Evolutionary conservation across 2,329 filamentous ascomycete species (phyloP).

Genomic region (Thyridium curvatum): DNA sequence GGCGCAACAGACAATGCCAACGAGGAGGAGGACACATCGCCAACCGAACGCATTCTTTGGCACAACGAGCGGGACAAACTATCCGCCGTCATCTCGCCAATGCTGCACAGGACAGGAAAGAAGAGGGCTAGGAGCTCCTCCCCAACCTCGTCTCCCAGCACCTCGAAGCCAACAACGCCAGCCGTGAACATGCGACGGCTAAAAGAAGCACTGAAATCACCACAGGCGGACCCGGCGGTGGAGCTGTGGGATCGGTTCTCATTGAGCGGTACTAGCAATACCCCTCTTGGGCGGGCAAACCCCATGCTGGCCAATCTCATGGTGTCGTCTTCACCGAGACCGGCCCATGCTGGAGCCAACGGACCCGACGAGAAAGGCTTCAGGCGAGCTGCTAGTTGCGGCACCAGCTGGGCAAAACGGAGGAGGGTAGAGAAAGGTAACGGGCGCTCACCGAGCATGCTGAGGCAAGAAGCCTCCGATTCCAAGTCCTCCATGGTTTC

Average conservation of each 20-base stretch:
- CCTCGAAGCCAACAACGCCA: slow-evolving; percentile 34
- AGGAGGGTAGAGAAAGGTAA: slow-evolving; percentile 50
- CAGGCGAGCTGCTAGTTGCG: slow-evolving; percentile 62
- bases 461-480: slow-evolving; percentile 24
- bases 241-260: slow-evolving; percentile 76
- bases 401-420: slow-evolving; percentile 65
- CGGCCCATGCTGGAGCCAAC: slow-evolving; percentile 30
- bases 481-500: slow-evolving; percentile 54
- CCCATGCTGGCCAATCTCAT: slow-evolving; percentile 59
- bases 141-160: slow-evolving; percentile 60
- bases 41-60: slow-evolving; percentile 58
- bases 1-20: slow-evolving; percentile 28
- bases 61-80: slow-evolving; percentile 39
- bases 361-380: slow-evolving; percentile 39
- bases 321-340: slow-evolving; percentile 64
- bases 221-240: slow-evolving; percentile 64
- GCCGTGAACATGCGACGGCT: slow-evolving; percentile 53
- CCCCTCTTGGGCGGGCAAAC: slow-evolving; percentile 40
- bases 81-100: slow-evolving; percentile 37
- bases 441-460: slow-evolving; percentile 18
- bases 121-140: slow-evolving; percentile 73
- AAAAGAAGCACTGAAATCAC: slow-evolving; percentile 55
- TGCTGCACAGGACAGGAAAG: slow-evolving; percentile 42
- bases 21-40: slow-evolving; percentile 41
- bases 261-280: slow-evolving; percentile 37